Conservation (phyloP, 2,329 filamentous ascomycete species). For the Xylaria hypoxylon region DNA sequence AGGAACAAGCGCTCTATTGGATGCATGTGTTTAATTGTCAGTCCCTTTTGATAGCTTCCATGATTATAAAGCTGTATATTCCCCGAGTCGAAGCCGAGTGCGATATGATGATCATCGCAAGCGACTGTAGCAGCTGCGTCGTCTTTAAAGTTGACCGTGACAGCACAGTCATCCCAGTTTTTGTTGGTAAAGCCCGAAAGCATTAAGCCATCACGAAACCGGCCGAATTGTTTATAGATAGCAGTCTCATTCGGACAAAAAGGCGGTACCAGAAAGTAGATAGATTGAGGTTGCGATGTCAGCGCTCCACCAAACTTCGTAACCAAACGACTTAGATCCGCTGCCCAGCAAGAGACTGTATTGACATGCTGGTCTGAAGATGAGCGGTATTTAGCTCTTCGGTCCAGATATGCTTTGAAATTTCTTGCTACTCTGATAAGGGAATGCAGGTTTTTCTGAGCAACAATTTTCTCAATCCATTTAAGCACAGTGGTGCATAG, state of each 20-base stretch:
- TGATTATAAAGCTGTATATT: neutral
- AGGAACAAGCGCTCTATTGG: constrained; percentile 1
- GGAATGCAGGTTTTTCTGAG: neutral
- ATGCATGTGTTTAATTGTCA: neutral
- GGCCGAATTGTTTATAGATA: constrained; percentile 6
- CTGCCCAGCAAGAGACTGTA: constrained; percentile 49
- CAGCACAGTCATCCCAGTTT: constrained; percentile 12
- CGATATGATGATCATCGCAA: neutral
- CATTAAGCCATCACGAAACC: neutral
- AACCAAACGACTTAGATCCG: constrained; percentile 49
- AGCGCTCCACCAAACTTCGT: constrained; percentile 51
- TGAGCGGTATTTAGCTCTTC: constrained; percentile 26
- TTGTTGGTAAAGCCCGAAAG: neutral
- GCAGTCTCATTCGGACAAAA: constrained; percentile 48
- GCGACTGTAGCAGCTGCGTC: neutral
- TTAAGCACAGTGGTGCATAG: constrained; percentile 9
- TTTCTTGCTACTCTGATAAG: constrained; percentile 7
- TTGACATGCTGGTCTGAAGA: constrained; percentile 42
- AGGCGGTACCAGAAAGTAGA: constrained; percentile 53
- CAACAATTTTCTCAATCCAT: constrained; percentile 10
- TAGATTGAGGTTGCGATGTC: constrained; percentile 47
- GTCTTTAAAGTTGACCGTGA: neutral
- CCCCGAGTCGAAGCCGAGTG: neutral
- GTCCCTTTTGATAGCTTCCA: neutral
- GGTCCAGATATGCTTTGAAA: neutral